These are phyloP conservation scores for Amoebophrya sp. DNA, from an alignment of 169 alveolate species.

Conservation along the genomic window DNA sequence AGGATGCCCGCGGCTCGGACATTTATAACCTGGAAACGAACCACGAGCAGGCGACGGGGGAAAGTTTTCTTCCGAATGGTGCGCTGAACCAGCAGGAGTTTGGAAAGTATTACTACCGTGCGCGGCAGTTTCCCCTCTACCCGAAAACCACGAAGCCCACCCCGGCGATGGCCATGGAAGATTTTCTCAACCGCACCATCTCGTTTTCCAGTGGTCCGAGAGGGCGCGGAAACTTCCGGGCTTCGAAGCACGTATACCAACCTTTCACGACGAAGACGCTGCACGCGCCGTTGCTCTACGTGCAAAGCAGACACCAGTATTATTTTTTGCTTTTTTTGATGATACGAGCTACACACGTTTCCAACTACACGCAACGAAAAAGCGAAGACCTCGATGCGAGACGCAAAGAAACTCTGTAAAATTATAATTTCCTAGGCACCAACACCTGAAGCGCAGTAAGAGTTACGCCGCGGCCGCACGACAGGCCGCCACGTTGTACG, in stretches of 20 bases:
- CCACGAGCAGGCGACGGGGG: background rate
- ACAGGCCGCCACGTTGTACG: too few relatives aligned
- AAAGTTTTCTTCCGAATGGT: background rate
- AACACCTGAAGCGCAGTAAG: too few relatives aligned
- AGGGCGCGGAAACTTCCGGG: background rate
- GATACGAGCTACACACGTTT: too few relatives aligned
- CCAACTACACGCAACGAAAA: too few relatives aligned
- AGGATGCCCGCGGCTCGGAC: background rate
- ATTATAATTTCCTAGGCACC: too few relatives aligned
- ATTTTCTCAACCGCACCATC: background rate
- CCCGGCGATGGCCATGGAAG: background rate
- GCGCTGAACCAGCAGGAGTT: background rate
- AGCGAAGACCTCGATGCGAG: too few relatives aligned
- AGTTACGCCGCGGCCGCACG: too few relatives aligned
- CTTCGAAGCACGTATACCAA: background rate
- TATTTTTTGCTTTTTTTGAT: background rate
- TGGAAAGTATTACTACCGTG: background rate
- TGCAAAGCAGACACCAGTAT: background rate
- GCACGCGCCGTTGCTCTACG: background rate
- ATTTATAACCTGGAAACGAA: background rate
- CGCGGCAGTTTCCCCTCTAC: background rate
- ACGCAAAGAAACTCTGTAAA: too few relatives aligned
- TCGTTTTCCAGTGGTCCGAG: background rate
- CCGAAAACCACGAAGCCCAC: background rate
- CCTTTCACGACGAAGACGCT: background rate